A percentile compares a stretch with the other conserved stretches of the same genome.
Conservation (phyloP, 2,329 filamentous ascomycete genomes). For the Alternaria sp. region DNA sequence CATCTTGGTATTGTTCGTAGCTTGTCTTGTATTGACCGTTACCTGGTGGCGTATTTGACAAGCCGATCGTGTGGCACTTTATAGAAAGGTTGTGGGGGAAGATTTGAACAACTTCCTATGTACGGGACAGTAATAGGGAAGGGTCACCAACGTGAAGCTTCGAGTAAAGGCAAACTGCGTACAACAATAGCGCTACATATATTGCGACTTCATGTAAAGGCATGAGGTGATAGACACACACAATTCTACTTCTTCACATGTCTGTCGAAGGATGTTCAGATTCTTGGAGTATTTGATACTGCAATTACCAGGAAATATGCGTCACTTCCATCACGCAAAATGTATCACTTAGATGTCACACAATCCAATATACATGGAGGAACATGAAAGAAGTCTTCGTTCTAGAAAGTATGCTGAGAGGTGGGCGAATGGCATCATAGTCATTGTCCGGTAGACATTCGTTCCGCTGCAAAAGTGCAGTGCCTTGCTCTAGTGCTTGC, state of each 20-base stretch:
- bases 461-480: conserved; percentile 14
- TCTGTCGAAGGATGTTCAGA: accelerated
- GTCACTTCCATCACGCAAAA: background rate
- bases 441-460: conserved; percentile 29
- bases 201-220: background rate
- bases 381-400: conserved; percentile 11
- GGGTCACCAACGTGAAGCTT: background rate
- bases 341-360: background rate
- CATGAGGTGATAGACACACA: background rate
- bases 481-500: conserved; percentile 32
- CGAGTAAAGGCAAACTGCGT: background rate
- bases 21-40: background rate
- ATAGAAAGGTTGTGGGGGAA: accelerated
- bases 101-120: background rate
- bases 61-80: background rate
- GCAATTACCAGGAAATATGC: background rate
- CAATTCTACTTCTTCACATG: no score
- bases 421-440: conserved; percentile 35
- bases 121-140: accelerated
- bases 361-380: background rate
- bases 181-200: background rate
- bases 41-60: background rate
- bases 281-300: background rate
- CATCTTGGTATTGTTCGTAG: background rate
- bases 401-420: conserved; percentile 26